Conservation (phyloP, 257 asterid species). For the Nicotiana otophora region DNA sequence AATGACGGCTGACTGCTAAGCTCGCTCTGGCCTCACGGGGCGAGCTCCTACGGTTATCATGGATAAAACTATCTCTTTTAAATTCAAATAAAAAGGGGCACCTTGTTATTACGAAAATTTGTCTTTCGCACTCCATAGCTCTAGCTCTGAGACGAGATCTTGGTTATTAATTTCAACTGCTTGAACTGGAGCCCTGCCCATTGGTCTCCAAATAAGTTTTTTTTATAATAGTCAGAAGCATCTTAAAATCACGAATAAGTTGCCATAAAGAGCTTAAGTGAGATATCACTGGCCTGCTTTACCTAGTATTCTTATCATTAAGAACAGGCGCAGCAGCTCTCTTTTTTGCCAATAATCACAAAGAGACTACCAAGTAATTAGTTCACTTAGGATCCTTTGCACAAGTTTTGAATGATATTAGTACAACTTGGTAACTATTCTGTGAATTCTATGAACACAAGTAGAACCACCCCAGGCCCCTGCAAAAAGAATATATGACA, state of each 20-base stretch:
- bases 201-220: not conserved
- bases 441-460: not conserved
- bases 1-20: not conserved
- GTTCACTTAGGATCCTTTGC: not conserved
- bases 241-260: not conserved
- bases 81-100: not conserved
- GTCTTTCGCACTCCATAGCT: not conserved
- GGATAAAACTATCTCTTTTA: not conserved
- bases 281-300: not conserved
- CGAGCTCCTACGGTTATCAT: not conserved
- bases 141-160: not conserved
- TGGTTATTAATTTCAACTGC: not conserved
- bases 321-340: not conserved
- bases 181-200: not conserved
- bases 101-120: not conserved
- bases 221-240: too few species aligned
- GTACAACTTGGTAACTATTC: not conserved
- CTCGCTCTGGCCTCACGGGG: not conserved
- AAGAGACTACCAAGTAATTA: not conserved
- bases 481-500: not conserved
- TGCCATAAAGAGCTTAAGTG: not conserved
- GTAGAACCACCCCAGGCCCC: not conserved
- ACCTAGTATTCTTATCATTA: not conserved
- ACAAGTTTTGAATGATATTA: not conserved
- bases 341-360: not conserved